Evolutionary conservation across 768 basidiomycete species (phyloP).

Genomic region (Leucogyrophana mollusca): DNA sequence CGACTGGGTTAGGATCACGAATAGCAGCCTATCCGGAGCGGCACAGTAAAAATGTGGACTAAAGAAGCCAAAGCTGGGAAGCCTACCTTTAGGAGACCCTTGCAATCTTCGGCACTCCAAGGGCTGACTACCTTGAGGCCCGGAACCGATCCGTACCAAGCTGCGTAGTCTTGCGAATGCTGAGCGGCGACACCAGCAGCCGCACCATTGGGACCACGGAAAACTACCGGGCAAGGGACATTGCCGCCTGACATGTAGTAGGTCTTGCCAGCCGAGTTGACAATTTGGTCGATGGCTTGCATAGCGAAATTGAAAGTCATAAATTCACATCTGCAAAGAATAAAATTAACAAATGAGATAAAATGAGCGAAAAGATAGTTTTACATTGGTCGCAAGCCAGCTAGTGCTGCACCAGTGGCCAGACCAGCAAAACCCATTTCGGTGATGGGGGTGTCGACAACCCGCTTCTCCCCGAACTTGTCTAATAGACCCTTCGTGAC

Average conservation of each 20-base stretch:
- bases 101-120: constrained; percentile 99
- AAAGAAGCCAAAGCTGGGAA: not conserved
- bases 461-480: constrained; percentile 98
- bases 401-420: constrained; percentile 91
- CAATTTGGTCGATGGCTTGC: constrained; percentile 99
- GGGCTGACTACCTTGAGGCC: constrained; percentile 98
- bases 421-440: constrained; percentile 99
- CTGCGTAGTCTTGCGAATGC: constrained; percentile 96
- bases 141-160: constrained; percentile 92
- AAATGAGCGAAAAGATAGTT: constrained; percentile 18
- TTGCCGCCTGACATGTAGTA: constrained; percentile 99
- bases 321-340: constrained; percentile 81
- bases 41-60: not conserved
- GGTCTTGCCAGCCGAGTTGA: constrained; percentile 99
- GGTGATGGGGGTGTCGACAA: constrained; percentile 95
- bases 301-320: constrained; percentile 99
- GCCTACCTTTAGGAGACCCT: constrained; percentile 90
- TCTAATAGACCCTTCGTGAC: constrained; percentile 98
- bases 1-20: constrained; percentile 96
- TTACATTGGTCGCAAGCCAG: constrained; percentile 91
- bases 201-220: constrained; percentile 99
- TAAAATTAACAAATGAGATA: constrained; percentile 9
- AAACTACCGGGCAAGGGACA: constrained; percentile 97
- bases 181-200: constrained; percentile 96
- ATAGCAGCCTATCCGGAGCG: constrained; percentile 73